A percentile compares a stretch with the other conserved stretches of the same genome.
Evolutionary conservation across 441 rosid genomes (phyloP).

Genomic region (Macaranga tanarius): DNA sequence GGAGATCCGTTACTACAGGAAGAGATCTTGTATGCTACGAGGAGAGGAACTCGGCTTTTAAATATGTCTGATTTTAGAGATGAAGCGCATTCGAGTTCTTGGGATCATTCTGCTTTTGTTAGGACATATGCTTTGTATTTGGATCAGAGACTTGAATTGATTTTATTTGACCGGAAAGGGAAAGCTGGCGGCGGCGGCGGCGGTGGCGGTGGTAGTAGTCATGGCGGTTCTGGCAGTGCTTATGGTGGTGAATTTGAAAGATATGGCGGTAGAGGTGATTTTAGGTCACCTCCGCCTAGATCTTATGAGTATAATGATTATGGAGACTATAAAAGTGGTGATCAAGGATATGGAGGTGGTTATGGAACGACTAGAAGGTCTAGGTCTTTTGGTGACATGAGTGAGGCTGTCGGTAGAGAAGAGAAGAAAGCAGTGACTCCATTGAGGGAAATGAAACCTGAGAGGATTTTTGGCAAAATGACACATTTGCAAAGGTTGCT

Average conservation of each 20-base stretch:
- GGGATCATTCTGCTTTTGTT: slow-evolving; percentile 96
- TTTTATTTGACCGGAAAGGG: slow-evolving; percentile 63
- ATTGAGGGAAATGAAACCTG: slow-evolving; percentile 77
- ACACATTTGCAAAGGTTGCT: slow-evolving; percentile 82
- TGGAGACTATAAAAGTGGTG: slow-evolving; percentile 51
- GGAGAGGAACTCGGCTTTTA: slow-evolving; percentile 80
- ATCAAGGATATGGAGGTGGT: slow-evolving; percentile 29
- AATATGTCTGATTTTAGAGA: slow-evolving; percentile 89
- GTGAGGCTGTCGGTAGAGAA: slow-evolving; percentile 45
- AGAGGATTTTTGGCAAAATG: slow-evolving; percentile 83
- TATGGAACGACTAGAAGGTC: slow-evolving; percentile 62
- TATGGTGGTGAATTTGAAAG: slow-evolving; percentile 52
- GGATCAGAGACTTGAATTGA: slow-evolving; percentile 79
- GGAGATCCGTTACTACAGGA: slow-evolving; percentile 77
- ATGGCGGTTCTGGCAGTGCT: slow-evolving; percentile 32
- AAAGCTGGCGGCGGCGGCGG: slow-evolving; percentile 26
- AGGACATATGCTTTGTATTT: slow-evolving; percentile 78
- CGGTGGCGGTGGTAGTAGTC: slow-evolving; percentile 22
- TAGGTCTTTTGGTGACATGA: slow-evolving; percentile 82
- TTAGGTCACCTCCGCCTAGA: slow-evolving; percentile 71
- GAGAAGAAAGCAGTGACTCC: slow-evolving; percentile 56
- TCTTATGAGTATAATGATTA: slow-evolving; percentile 55
- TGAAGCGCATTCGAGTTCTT: slow-evolving; percentile 93
- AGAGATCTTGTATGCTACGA: slow-evolving; percentile 77
- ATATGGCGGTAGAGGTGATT: slow-evolving; percentile 55